Percentiles rank a stretch among this genome's conserved stretches.
phyloP scores from a whole-genome alignment of 2,329 filamentous ascomycete species.

The Botrytis byssoidea region DNA sequence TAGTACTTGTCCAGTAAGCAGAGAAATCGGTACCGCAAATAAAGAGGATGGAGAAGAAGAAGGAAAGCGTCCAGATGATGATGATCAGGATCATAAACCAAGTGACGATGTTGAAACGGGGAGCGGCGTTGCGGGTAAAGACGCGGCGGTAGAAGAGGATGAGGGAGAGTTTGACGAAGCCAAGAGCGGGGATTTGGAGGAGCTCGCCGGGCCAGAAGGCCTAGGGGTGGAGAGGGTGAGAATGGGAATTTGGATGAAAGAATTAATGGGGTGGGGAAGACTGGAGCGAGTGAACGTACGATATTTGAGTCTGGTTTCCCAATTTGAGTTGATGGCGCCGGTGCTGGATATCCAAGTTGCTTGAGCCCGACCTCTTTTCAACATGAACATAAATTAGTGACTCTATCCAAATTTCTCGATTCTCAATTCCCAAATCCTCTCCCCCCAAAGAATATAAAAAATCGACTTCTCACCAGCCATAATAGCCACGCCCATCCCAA shows the following conservation, averaged over 20 bases:
- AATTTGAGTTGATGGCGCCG: not conserved
- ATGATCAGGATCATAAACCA: not conserved
- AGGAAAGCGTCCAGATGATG: conserved; percentile 8
- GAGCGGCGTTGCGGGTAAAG: conserved; percentile 7
- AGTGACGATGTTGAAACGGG: conserved; percentile 12
- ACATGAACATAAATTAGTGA: not conserved
- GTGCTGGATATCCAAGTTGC: conserved; percentile 15
- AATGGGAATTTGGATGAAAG: not conserved
- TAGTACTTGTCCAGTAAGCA: conserved; percentile 9
- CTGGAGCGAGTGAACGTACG: not conserved
- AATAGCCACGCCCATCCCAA: conserved; percentile 16
- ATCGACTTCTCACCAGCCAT: not conserved
- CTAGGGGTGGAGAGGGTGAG: not conserved
- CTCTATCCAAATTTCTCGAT: too few species aligned
- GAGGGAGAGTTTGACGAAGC: conserved; percentile 19
- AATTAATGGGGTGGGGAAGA: too few species aligned
- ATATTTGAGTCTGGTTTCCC: conserved; percentile 15
- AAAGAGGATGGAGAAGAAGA: conserved; percentile 18
- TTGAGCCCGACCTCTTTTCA: conserved; percentile 10
- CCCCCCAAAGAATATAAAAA: not conserved
- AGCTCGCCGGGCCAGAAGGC: conserved; percentile 18
- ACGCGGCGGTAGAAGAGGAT: conserved; percentile 18
- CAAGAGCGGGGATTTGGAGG: conserved; percentile 15
- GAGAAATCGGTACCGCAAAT: conserved; percentile 9
- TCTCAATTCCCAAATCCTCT: not conserved